Base-by-base conservation (phyloP, 768 basidiomycete genomes). In the Fibroporia radiculosa region DNA sequence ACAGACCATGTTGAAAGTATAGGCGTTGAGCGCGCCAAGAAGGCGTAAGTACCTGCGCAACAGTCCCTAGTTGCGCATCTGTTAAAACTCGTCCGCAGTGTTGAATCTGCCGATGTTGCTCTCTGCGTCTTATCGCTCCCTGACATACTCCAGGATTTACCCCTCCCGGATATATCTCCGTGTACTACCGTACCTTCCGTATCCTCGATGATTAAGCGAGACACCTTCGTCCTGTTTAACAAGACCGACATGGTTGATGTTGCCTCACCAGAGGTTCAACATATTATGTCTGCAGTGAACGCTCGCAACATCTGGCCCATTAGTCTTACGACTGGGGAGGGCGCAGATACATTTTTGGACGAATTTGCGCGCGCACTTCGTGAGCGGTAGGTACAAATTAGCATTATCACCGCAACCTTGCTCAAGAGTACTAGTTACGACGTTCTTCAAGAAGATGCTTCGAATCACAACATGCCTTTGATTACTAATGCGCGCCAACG, bases 401-500 rank as follows among this genome's bases (percentile, higher is more conserved):
- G n/a, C n/a, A n/a, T n/a, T n/a, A n/a, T n/a, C 34, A 31, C n/a
- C 16, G 13, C 34, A 35, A 10, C 8, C 34, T 7, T 35, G 16
- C 16, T n/a, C n/a, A 12, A 35, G 29, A 10, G 29, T 18, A 35
- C 34, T 35, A 56, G 55, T 19, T 56, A 51, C 31, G 35, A 48
- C 22, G 8, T 52, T 3, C 8, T 47, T 27, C 26, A 13, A 10
- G 44, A 53, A 12, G 44, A 46, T 32, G 51, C 45, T 7, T 22
- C 38, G 26, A 40, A 37, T n/a, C 29, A 32, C 10, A 52, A 58
- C 27, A 66, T 58, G 5, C 87, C 87, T 0, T 63, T 93, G 24
- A 77, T 93, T 37, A 91, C 87, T 0, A 84, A 86, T 38, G 75
- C 78, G 6, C 75, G 91, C 16, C 92, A 95, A 58, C 76, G 89